A percentile compares a stretch with the other conserved stretches of the same genome.
Evolutionary conservation across 1,284 basidiomycete species (phyloP).

Genomic region (Abortiporus biennis): DNA sequence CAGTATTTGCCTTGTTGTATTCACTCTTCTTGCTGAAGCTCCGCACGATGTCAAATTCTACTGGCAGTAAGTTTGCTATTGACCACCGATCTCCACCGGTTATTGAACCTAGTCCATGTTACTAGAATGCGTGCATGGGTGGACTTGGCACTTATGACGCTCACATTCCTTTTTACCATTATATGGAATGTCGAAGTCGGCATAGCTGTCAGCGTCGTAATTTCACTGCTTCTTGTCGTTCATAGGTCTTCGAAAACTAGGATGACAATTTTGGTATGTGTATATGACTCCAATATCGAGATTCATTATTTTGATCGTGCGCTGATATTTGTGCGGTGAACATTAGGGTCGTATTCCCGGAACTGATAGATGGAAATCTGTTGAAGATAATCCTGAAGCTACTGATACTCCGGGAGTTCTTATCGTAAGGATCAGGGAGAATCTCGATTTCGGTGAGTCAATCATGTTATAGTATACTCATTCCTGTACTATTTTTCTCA

Average conservation of each 20-base stretch:
- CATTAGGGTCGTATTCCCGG: constrained; percentile 72
- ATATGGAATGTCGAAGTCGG: constrained; percentile 81
- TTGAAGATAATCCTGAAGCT: constrained; percentile 73
- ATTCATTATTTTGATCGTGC: constrained; percentile 3
- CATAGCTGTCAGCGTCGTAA: constrained; percentile 77
- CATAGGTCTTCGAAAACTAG: constrained; percentile 77
- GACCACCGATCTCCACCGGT: constrained; percentile 5
- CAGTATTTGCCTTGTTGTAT: constrained; percentile 82
- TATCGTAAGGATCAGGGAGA: constrained; percentile 79
- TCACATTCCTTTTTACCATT: constrained; percentile 81
- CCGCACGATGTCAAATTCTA: constrained; percentile 85
- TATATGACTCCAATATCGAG: no score
- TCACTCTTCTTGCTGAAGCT: constrained; percentile 77
- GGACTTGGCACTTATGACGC: constrained; percentile 77
- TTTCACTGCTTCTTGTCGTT: constrained; percentile 84
- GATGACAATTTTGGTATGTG: constrained; percentile 59
- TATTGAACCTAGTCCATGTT: constrained; percentile 1
- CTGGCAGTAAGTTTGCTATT: constrained; percentile 53
- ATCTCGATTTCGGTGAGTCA: constrained; percentile 69
- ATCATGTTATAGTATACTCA: background rate
- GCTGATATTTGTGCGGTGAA: background rate
- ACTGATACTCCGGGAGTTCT: constrained; percentile 76
- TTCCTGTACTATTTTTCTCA: constrained; percentile 3
- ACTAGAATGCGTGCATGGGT: constrained; percentile 81
- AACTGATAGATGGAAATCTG: constrained; percentile 76